Conservation (phyloP, 2,329 filamentous ascomycete species). For the Penicillium rolfsii region DNA sequence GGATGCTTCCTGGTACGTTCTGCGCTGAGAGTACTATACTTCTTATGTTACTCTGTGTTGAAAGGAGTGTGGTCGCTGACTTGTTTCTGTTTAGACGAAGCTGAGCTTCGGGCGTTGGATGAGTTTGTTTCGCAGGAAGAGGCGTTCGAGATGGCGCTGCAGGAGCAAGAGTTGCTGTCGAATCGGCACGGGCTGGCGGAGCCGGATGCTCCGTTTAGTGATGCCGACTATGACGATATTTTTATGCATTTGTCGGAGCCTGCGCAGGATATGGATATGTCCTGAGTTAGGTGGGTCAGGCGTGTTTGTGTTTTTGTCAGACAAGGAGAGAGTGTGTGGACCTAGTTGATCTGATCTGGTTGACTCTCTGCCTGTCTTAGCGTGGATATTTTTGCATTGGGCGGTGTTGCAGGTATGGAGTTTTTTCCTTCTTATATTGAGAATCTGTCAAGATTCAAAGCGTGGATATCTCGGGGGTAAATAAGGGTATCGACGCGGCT, state of each 20-base stretch:
- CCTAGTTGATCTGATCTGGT: background rate
- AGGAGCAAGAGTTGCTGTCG: constrained; percentile 29
- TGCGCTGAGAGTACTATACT: no score
- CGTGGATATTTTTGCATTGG: constrained; percentile 19
- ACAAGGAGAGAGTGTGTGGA: background rate
- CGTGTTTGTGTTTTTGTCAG: background rate
- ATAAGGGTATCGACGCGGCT: constrained; percentile 37
- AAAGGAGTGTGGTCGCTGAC: background rate
- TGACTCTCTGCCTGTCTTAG: background rate
- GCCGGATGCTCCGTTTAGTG: constrained; percentile 41
- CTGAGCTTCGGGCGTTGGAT: constrained; percentile 37
- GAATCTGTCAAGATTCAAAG: background rate
- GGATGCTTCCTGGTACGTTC: constrained; percentile 33
- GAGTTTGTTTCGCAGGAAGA: constrained; percentile 43
- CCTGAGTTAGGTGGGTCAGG: constrained; percentile 19
- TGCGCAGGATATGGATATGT: constrained; percentile 47
- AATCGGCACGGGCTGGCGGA: constrained; percentile 6
- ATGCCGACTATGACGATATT: constrained; percentile 64
- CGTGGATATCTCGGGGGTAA: constrained; percentile 22
- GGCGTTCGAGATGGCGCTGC: constrained; percentile 37
- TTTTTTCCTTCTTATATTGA: background rate
- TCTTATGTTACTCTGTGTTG: background rate
- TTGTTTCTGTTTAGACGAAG: constrained; percentile 26
- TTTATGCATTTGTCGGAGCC: constrained; percentile 68
- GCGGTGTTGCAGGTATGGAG: constrained; percentile 16